Base-by-base conservation (phyloP, 139 green algal species). In the Chlorella ohadii region DNA sequence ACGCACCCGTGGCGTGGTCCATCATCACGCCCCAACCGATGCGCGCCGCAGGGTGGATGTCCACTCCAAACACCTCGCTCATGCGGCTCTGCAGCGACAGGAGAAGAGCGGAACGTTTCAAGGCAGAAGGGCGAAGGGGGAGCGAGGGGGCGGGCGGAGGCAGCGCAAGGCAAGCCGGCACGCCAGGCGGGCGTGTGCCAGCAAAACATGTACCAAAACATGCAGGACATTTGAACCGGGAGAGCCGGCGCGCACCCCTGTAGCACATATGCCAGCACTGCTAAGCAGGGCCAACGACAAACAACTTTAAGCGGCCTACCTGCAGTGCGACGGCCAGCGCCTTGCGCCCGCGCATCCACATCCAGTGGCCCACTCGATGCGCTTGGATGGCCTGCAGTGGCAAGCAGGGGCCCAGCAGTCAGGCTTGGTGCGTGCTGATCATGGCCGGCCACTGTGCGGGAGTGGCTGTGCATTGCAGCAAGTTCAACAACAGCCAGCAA, bases 11-110 rank as follows among this genome's bases (percentile, higher is more conserved):
- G 73, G 93, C 97, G 82, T 99, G 97, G 82, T 99, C 96, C 72
- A 99, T 90, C 77, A 99, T 87, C 12, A 99, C 90, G n/a, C 97
- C 97, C 51, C 91, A 88, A 9, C 97, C 97, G 31, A 99, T 92
- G 20, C 84, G 84, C 16, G 97, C 97, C 0, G 91, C 95, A 13
- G 97, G 96, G 88, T 99, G 97, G 71, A 99, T 97, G 91, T 99
- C 97, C 34, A 99, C 93, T 91, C 82, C 92, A 51, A 98, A 95
- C 23, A 97, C 91, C 85, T 97, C 92, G 59, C 85, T 94, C 81
- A 94, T 85, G 55, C 90, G 80, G 73, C 77, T 90, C 87, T 98
- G 65, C 65, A 67, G 23, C 44, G 7, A 51, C 44, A 51, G 44
- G 44, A 51, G 44, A 16, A 51, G 44, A 6, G 44, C 44, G 44